phyloP scores from a whole-genome alignment of 163 green algal genomes.

The Coccomyxa subellipsoidea region DNA sequence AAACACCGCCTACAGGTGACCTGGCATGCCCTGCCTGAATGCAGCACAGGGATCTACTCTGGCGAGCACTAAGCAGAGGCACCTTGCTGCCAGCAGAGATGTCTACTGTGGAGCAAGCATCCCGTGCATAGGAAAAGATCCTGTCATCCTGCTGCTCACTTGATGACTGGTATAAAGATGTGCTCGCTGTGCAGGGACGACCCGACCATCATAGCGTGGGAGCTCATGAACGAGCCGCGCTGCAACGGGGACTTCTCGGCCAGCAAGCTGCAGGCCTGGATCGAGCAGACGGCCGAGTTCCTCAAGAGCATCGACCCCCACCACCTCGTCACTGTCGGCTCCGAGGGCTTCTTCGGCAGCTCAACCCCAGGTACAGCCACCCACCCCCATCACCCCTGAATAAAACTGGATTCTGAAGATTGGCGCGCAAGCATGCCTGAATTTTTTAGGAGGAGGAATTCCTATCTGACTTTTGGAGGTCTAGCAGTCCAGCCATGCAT shows the following conservation, averaged over 20 bases:
- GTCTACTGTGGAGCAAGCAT: too few relatives aligned
- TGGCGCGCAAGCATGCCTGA: too few relatives aligned
- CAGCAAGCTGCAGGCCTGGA: constrained; percentile 32
- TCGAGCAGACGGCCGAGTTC: constrained; percentile 28
- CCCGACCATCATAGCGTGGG: constrained; percentile 49
- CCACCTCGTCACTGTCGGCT: constrained; percentile 74
- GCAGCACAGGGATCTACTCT: neutral
- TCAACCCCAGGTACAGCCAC: constrained; percentile 37
- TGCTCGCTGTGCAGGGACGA: constrained; percentile 38
- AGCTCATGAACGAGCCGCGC: constrained; percentile 48
- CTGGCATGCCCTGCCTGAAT: neutral
- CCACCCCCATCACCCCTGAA: neutral
- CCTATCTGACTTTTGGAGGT: too few relatives aligned
- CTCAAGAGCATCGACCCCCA: constrained; percentile 69
- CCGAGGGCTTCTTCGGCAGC: constrained; percentile 73
- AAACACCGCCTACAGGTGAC: constrained; percentile 37
- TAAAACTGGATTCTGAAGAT: too few relatives aligned
- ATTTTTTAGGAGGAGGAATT: too few relatives aligned
- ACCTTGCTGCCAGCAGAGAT: too few relatives aligned
- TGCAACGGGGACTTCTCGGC: constrained; percentile 38
- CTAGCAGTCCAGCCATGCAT: too few relatives aligned
- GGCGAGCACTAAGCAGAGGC: neutral
- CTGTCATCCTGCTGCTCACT: too few relatives aligned
- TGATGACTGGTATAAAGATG: neutral
- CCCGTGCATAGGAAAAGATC: too few relatives aligned